Evolutionary conservation across 2,329 filamentous ascomycete species (phyloP).

Genomic region (Cercospora sesami): DNA sequence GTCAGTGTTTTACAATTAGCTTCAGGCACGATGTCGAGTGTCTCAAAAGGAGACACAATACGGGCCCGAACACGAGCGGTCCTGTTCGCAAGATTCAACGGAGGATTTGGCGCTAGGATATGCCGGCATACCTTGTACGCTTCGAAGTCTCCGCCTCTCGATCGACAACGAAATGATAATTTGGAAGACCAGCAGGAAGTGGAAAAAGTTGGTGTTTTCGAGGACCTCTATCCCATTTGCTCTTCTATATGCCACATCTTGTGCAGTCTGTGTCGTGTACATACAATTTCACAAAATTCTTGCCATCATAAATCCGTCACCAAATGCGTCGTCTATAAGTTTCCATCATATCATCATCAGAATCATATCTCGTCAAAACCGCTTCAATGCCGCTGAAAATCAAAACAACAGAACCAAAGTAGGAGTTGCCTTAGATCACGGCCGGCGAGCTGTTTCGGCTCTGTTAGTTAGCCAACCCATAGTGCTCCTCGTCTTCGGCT

Average conservation of each 20-base stretch:
- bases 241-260: not conserved
- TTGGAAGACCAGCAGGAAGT: not conserved
- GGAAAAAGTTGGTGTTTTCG: not conserved
- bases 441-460: not conserved
- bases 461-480: not conserved
- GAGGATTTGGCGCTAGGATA: not conserved
- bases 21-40: not conserved
- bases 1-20: not conserved
- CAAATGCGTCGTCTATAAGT: not conserved
- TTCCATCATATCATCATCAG: not conserved
- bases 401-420: too few species aligned
- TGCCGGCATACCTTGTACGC: not conserved
- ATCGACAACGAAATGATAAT: not conserved
- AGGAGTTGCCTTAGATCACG: not conserved
- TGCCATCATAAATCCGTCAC: not conserved
- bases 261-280: not conserved
- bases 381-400: not conserved
- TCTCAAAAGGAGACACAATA: not conserved
- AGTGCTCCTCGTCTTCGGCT: not conserved
- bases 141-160: not conserved
- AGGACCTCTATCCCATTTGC: not conserved
- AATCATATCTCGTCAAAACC: not conserved
- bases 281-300: not conserved
- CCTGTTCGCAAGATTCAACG: not conserved
- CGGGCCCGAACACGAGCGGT: not conserved